Base-by-base conservation (phyloP, 2,329 filamentous ascomycete species). In the Orbilia brochopaga region DNA sequence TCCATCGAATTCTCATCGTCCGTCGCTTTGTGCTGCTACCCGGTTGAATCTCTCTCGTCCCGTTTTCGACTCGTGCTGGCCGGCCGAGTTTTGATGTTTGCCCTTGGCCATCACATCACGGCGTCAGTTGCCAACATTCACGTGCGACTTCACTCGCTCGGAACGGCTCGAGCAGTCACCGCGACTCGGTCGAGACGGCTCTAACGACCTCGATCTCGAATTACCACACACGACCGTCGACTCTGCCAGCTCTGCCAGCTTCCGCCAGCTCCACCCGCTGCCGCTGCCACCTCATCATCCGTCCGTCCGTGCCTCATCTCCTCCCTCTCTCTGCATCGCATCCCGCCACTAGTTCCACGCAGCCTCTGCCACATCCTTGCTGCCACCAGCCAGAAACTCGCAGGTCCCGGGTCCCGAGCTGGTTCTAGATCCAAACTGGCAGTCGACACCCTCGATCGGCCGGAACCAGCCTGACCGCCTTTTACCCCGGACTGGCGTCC, bases 111-210 rank as follows among this genome's bases (percentile, higher is more conserved):
- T 37, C 42, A 55, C 46, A 67, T 67, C 56, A 42, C 63, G 53
- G 27, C 44, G 37, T 30, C 37, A 30, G 56, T 24, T 27, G 58
- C 44, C 32, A 59, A 46, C 54, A 21, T 70, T 70, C 66, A 70
- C 66, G 66, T 70, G 66, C 66, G 58, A 64, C 59, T 70, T 70
- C 66, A 10, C 44, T 70, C 66, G 66, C 44, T 70, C 66, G 66
- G 66, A 70, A 64, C 59, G 59, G 66, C 59, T 70, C 63, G 52
- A 70, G 66, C 66, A 70, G 66, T 70, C 66, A 70, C 66, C 59
- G 54, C 54, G 40, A 53, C 32, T 54, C 57, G 60, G 56, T 52
- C 56, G 61, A 50, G n/a, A n/a, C n/a, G n/a, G 50, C 60, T 51
- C 61, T 53, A 40, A 51, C 37, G 19, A 40, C 17, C 27, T 23